Conservation (phyloP, 768 basidiomycete genomes). For the Termitomyces sp. region DNA sequence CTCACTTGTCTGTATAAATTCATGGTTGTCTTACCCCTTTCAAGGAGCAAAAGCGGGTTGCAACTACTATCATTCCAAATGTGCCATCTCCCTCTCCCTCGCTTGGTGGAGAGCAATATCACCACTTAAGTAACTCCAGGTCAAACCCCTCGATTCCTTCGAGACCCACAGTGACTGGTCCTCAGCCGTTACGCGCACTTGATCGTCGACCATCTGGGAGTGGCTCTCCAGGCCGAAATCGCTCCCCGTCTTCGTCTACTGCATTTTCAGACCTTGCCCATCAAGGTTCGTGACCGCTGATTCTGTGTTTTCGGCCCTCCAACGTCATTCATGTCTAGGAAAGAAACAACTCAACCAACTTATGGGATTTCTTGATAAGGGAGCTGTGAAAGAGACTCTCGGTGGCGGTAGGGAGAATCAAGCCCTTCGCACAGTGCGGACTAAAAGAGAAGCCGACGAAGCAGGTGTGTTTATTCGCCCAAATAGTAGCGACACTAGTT, state of each 20-base stretch:
- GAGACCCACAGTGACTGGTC: conserved; percentile 58
- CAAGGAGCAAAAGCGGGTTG: conserved; percentile 65
- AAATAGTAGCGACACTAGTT: background rate
- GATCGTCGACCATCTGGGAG: conserved; percentile 71
- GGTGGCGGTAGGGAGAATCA: conserved; percentile 57
- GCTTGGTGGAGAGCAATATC: conserved; percentile 29
- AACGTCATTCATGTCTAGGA: conserved; percentile 40
- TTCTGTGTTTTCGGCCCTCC: background rate
- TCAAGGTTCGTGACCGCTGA: conserved; percentile 49
- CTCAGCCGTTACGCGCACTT: conserved; percentile 72
- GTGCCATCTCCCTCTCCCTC: conserved; percentile 30
- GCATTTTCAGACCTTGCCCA: conserved; percentile 86
- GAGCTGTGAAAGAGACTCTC: conserved; percentile 55
- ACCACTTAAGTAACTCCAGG: conserved; percentile 35
- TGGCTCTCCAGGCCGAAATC: conserved; percentile 49
- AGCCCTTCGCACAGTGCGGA: conserved; percentile 72
- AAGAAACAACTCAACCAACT: conserved; percentile 86
- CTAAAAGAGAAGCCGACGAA: conserved; percentile 89
- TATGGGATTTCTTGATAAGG: conserved; percentile 82
- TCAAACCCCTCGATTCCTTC: conserved; percentile 43
- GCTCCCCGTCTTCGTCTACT: conserved; percentile 79
- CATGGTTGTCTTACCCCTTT: background rate
- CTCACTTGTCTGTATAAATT: background rate
- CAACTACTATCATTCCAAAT: conserved; percentile 29
- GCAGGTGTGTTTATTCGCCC: conserved; percentile 51